Conservation (phyloP, 2,329 filamentous ascomycete species). For the Colletotrichum camelliae region DNA sequence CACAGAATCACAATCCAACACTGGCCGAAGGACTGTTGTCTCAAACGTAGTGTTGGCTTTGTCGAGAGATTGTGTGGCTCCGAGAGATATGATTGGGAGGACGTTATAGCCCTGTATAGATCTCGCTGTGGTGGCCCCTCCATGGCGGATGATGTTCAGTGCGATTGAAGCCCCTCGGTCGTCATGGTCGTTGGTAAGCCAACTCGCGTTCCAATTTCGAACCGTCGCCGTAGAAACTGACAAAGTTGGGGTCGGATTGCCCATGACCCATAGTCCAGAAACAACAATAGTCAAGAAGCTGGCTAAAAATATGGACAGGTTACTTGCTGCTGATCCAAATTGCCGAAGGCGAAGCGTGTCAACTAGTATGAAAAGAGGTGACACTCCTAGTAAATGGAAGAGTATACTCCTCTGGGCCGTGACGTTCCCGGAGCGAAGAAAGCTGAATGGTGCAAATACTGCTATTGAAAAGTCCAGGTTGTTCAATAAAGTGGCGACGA, state of each 20-base stretch:
- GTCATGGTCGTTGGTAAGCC: neutral
- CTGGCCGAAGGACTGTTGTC: neutral
- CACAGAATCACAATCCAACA: too few species aligned
- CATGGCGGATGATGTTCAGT: neutral
- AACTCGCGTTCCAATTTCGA: fast-evolving
- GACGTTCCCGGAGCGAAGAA: fast-evolving
- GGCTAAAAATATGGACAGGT: fast-evolving
- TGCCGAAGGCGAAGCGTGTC: too few species aligned
- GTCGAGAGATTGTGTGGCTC: fast-evolving
- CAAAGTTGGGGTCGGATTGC: too few species aligned
- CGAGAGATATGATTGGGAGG: neutral
- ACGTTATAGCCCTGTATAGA: neutral
- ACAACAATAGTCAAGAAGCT: neutral
- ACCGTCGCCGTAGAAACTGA: neutral
- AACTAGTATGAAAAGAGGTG: too few species aligned
- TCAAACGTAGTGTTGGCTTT: neutral
- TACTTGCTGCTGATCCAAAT: neutral
- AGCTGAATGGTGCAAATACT: fast-evolving
- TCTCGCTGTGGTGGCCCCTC: fast-evolving
- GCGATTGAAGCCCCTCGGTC: neutral
- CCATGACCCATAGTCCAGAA: neutral
- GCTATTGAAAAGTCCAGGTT: neutral
- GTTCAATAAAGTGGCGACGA: too few species aligned
- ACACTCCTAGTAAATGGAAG: fast-evolving
- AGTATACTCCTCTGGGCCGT: neutral